A percentile compares a stretch with the other conserved stretches of the same genome.
Conservation (phyloP, 192 early-diverging fungal genomes). For the Umbelopsis isabellina region DNA sequence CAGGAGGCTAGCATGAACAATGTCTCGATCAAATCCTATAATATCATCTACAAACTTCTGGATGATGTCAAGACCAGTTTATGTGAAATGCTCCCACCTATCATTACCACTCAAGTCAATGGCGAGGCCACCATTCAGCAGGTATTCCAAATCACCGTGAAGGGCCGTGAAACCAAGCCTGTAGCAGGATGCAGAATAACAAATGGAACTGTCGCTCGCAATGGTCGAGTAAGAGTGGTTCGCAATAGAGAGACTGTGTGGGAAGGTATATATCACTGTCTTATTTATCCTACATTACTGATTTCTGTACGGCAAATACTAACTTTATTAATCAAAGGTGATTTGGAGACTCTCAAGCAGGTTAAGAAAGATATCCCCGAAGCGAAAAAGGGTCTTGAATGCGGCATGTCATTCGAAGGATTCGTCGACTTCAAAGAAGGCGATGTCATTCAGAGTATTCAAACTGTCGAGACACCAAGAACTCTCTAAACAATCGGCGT, state of each 20-base stretch:
- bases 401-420: slow-evolving; percentile 88
- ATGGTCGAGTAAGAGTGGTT: slow-evolving; percentile 65
- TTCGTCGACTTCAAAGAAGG: slow-evolving; percentile 80
- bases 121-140: slow-evolving; percentile 89
- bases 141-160: slow-evolving; percentile 82
- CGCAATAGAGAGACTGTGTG: slow-evolving; percentile 70
- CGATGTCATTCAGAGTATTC: slow-evolving; percentile 79
- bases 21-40: slow-evolving; percentile 72
- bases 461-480: slow-evolving; percentile 58
- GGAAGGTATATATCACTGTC: slow-evolving; percentile 61
- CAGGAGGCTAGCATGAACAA: slow-evolving; percentile 59
- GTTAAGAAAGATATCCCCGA: slow-evolving; percentile 91
- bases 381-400: slow-evolving; percentile 93
- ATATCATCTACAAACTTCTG: slow-evolving; percentile 92
- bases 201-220: slow-evolving; percentile 70
- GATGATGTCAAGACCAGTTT: slow-evolving; percentile 86
- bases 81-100: slow-evolving; percentile 76
- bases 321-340: slow-evolving; percentile 42
- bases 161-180: slow-evolving; percentile 68
- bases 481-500: slow-evolving; percentile 34
- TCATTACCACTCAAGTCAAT: slow-evolving; percentile 72
- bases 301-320: background rate
- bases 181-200: slow-evolving; percentile 87
- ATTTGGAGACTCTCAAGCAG: slow-evolving; percentile 77
- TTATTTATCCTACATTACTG: background rate